Conservation (phyloP, 2,329 filamentous ascomycete species). For the Penicillium sp. region DNA sequence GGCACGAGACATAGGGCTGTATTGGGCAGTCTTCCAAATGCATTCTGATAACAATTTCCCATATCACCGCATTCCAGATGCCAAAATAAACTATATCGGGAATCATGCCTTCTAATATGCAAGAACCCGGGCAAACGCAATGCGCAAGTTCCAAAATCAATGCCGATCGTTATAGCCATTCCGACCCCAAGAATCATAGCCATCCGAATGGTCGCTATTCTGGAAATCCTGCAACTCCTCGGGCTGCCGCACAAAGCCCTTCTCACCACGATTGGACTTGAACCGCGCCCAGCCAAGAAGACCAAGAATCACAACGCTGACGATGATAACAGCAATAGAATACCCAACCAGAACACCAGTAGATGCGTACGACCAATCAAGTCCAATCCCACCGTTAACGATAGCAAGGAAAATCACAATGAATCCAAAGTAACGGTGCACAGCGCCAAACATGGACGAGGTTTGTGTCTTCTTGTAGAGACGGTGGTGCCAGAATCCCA, state of each 20-base stretch:
- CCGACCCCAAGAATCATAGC: not conserved
- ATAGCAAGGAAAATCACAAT: slow-evolving; percentile 29
- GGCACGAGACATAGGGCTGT: not conserved
- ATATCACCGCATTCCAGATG: not conserved
- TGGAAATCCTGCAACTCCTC: not conserved
- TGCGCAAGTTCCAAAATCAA: not conserved
- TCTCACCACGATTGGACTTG: not conserved
- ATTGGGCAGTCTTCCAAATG: not conserved
- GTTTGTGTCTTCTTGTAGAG: slow-evolving; percentile 29
- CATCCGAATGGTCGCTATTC: not conserved
- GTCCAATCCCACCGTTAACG: slow-evolving; percentile 22
- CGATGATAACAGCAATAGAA: slow-evolving; percentile 9
- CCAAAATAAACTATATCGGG: not conserved
- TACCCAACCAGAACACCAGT: slow-evolving; percentile 17
- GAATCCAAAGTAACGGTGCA: slow-evolving; percentile 33
- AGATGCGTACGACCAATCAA: slow-evolving; percentile 21
- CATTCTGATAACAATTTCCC: not conserved
- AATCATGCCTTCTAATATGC: not conserved
- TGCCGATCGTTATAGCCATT: not conserved
- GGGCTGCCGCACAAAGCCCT: not conserved
- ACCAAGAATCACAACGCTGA: not conserved
- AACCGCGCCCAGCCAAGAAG: not conserved
- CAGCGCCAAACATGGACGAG: slow-evolving; percentile 19
- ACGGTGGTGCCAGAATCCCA: slow-evolving; percentile 45
- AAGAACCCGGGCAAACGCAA: not conserved